Conservation (phyloP, 2,329 filamentous ascomycete species). For the Elsinoe australis region DNA sequence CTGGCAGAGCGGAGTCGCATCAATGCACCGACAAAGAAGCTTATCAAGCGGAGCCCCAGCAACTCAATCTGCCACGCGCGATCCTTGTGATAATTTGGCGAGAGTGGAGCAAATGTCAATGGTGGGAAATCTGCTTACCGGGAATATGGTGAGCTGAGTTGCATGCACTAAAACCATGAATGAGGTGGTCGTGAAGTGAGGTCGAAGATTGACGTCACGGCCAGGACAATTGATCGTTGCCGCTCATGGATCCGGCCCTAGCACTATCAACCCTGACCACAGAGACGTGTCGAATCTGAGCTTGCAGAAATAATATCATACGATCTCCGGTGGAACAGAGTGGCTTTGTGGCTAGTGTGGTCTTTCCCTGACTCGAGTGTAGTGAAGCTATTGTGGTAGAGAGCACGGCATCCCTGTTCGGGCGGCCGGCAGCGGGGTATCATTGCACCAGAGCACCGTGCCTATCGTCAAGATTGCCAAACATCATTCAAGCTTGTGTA, state of each 20-base stretch:
- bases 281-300: no score
- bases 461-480: neutral
- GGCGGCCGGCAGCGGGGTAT: constrained; percentile 12
- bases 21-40: constrained; percentile 7
- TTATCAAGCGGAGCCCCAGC: constrained; percentile 7
- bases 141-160: neutral
- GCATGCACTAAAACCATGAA: no score
- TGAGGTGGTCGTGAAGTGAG: neutral
- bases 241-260: neutral
- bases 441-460: neutral
- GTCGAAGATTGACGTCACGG: constrained; percentile 9
- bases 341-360: neutral
- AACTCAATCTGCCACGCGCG: neutral
- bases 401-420: neutral
- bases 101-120: neutral
- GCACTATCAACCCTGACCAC: no score
- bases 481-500: no score
- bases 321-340: no score
- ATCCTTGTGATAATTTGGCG: constrained; percentile 7
- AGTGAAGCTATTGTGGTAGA: constrained; percentile 7
- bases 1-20: neutral
- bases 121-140: constrained; percentile 11
- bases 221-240: constrained; percentile 8
- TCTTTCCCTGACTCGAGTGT: no score
- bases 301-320: no score